Percentiles rank a stretch among this genome's conserved stretches.
Conservation (phyloP, 2,329 filamentous ascomycete genomes). For the Paecilomyces sp. region DNA sequence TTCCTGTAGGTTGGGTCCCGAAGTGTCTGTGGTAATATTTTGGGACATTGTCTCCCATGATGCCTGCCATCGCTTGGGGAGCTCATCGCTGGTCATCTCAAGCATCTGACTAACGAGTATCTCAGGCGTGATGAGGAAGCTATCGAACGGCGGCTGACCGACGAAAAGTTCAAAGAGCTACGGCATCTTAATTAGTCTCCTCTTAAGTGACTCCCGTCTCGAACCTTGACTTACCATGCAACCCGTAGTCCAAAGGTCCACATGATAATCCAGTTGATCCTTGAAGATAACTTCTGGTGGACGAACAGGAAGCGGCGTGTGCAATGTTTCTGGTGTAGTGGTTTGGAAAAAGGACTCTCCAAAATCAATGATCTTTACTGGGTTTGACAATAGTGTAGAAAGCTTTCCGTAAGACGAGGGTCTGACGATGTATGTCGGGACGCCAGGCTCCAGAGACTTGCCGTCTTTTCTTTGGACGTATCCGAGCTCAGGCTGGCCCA, state of each 20-base stretch:
- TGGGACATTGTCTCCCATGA: slow-evolving; percentile 19
- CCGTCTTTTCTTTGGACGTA: slow-evolving; percentile 14
- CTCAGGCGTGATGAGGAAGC: slow-evolving; percentile 23
- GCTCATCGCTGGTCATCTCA: slow-evolving; percentile 23
- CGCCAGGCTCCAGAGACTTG: slow-evolving; percentile 11
- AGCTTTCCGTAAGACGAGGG: slow-evolving; percentile 7
- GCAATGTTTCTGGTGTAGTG: slow-evolving; percentile 17
- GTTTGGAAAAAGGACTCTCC: slow-evolving; percentile 27
- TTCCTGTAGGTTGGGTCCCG: slow-evolving; percentile 20
- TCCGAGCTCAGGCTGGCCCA: slow-evolving; percentile 20
- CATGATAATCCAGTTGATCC: slow-evolving; percentile 25
- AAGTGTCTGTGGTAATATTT: slow-evolving; percentile 7
- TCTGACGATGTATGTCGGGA: slow-evolving; percentile 19
- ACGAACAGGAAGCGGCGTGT: slow-evolving; percentile 27
- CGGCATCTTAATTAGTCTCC: slow-evolving; percentile 6
- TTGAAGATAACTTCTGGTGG: slow-evolving; percentile 34
- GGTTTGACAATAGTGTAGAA: slow-evolving; percentile 7
- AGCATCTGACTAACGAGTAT: slow-evolving; percentile 30
- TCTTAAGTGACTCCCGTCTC: not conserved
- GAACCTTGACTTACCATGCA: slow-evolving; percentile 23
- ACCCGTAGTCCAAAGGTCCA: slow-evolving; percentile 33
- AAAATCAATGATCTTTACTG: slow-evolving; percentile 31
- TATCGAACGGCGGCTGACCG: slow-evolving; percentile 33
- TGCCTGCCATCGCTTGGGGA: slow-evolving; percentile 28
- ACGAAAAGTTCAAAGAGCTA: slow-evolving; percentile 34